Percentiles rank a stretch among this genome's conserved stretches.
These are phyloP conservation scores for Chytriomyces hyalinus DNA, from an alignment of 192 early-diverging fungal genomes.

Conservation along the genomic window DNA sequence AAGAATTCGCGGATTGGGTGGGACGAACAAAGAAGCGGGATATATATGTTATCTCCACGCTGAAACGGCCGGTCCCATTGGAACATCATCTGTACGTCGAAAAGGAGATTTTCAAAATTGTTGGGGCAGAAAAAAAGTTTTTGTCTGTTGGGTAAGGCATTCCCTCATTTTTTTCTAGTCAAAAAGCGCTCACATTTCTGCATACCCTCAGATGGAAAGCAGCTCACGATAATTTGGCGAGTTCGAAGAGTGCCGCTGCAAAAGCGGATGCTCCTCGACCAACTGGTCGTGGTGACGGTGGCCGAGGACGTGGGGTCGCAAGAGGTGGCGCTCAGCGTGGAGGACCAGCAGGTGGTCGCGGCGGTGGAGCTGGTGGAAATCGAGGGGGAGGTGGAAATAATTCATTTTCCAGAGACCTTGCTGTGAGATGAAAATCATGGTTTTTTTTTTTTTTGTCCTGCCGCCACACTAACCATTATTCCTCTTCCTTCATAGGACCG, in stretches of 20 bases:
- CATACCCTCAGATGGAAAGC: slow-evolving; percentile 59
- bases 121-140: slow-evolving; percentile 76
- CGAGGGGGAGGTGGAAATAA: slow-evolving; percentile 34
- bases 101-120: slow-evolving; percentile 87
- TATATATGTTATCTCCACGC: slow-evolving; percentile 96
- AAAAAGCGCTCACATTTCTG: slow-evolving; percentile 1
- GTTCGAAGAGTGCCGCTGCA: slow-evolving; percentile 52
- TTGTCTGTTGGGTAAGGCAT: slow-evolving; percentile 58
- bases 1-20: slow-evolving; percentile 99
- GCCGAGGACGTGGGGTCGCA: slow-evolving; percentile 38
- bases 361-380: slow-evolving; percentile 32
- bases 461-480: neutral
- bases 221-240: slow-evolving; percentile 74
- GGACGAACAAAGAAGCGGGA: slow-evolving; percentile 98
- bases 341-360: slow-evolving; percentile 54
- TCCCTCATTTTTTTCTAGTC: neutral
- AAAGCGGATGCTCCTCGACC: slow-evolving; percentile 28
- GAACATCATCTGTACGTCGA: slow-evolving; percentile 93
- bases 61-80: slow-evolving; percentile 90
- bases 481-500: slow-evolving; percentile 56
- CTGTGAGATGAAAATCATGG: neutral
- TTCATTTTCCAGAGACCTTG: slow-evolving; percentile 28
- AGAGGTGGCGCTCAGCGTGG: slow-evolving; percentile 40
- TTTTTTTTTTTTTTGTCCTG: neutral
- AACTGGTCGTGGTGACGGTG: slow-evolving; percentile 44